These are phyloP conservation scores for Nakazawaea molendinolei DNA, from an alignment of 805 yeast species.

Conservation along the genomic window DNA sequence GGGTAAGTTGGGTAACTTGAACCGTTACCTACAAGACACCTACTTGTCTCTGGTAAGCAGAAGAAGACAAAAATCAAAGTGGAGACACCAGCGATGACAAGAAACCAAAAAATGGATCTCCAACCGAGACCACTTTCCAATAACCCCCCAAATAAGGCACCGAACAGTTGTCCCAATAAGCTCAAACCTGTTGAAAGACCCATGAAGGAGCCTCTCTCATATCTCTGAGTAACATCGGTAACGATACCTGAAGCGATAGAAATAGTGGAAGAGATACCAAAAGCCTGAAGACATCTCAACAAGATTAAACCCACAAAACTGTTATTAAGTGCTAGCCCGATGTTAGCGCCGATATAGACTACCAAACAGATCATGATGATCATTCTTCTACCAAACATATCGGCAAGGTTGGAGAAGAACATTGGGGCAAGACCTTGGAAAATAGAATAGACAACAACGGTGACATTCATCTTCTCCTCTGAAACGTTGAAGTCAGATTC, in stretches of 20 bases:
- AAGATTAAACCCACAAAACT: slow-evolving; percentile 57
- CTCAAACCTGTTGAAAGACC: slow-evolving; percentile 62
- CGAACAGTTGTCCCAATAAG: slow-evolving; percentile 69
- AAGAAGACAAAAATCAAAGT: slow-evolving; percentile 28
- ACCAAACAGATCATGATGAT: slow-evolving; percentile 46
- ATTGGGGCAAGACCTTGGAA: slow-evolving; percentile 77
- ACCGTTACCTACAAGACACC: slow-evolving; percentile 72
- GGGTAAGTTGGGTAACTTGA: slow-evolving; percentile 39
- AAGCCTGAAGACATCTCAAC: slow-evolving; percentile 69
- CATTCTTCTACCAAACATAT: slow-evolving; percentile 67
- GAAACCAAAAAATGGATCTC: slow-evolving; percentile 76
- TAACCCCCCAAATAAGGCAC: slow-evolving; percentile 61
- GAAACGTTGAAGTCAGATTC: slow-evolving; percentile 47
- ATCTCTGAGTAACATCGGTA: slow-evolving; percentile 64
- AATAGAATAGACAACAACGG: slow-evolving; percentile 70
- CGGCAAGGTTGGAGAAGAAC: slow-evolving; percentile 62
- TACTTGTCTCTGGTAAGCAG: slow-evolving; percentile 67
- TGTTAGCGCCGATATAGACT: slow-evolving; percentile 52
- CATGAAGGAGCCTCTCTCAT: slow-evolving; percentile 63
- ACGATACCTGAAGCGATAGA: slow-evolving; percentile 65
- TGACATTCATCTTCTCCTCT: slow-evolving; percentile 54
- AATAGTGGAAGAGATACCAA: slow-evolving; percentile 70
- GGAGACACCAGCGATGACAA: slow-evolving; percentile 56
- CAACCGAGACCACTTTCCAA: slow-evolving; percentile 53
- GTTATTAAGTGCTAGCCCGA: slow-evolving; percentile 57